Base-by-base conservation (phyloP, 352 stramenopile species). In the Globisporangium paroecandrum region DNA sequence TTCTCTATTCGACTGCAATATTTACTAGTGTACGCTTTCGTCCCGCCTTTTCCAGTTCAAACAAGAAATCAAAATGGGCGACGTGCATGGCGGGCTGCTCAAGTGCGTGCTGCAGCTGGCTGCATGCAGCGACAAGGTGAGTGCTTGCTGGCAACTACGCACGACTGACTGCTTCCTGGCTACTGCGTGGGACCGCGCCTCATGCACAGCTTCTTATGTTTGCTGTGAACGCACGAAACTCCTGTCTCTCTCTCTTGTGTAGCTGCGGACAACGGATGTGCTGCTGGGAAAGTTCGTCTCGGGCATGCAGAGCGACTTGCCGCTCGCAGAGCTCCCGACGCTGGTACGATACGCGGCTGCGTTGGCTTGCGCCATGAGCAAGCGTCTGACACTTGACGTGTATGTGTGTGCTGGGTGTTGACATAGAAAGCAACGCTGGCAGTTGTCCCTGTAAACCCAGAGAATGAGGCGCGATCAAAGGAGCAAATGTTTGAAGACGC, bases 81-180 rank as follows among this genome's bases (percentile, higher is more conserved):
- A 90, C 64, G 76, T 83, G 15, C 72, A 89, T 22, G 72, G 76
- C 66, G 84, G 83, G 9, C 67, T 93, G 68, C 72, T 93, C 64
- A 89, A 90, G 72, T 90, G 84, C 68, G 84, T 89, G 65, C 74
- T 93, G 72, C 84, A 93, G 66, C 66, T 93, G 55, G 79, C 79
- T 25, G 80, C 78, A 68, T 91, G 84, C 64, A 90, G 81, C 71
- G 82, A 93, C 69, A 93, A 90, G 77, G 84, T 88, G n/a, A 55
- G 66, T 54, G 13, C 7, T n/a, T n/a, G 1, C 43, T 51, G 18
- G 9, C 43, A 22, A 22, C 15, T 22, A 25, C 22, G 43, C 18
- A 24, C 22, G 15, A 22, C 22, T 27, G 24, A 20, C 25, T 22
- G 4, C 18, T 38, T 27, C 18, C 24, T 22, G 24, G 27, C 49